Evolutionary conservation across 176 grass and related monocot species (phyloP).

Genomic region (Stipa capillata): DNA sequence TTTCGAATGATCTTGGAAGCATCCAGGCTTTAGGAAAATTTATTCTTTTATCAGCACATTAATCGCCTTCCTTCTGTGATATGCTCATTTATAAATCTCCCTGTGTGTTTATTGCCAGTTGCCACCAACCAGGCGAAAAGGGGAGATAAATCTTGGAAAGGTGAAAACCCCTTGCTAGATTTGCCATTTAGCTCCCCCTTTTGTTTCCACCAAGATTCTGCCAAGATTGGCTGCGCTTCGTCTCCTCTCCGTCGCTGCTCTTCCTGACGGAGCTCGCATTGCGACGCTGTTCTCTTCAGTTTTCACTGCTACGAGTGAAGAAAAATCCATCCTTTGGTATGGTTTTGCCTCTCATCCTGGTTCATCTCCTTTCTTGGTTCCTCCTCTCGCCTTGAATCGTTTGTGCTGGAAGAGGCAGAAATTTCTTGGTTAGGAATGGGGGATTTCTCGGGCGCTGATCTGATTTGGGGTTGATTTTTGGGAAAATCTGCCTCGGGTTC

Average conservation of each 20-base stretch:
- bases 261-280: not conserved
- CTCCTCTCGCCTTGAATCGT: too few species aligned
- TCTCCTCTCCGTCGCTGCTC: not conserved
- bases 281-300: not conserved
- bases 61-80: not conserved
- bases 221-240: not conserved
- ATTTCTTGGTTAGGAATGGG: not conserved
- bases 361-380: not conserved
- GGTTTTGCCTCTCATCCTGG: not conserved
- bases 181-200: not conserved
- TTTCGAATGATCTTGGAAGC: conserved; percentile 6
- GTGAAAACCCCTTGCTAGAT: not conserved
- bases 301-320: not conserved
- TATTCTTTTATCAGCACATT: not conserved
- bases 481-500: not conserved
- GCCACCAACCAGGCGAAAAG: not conserved
- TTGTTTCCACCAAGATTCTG: not conserved
- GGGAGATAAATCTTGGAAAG: not conserved
- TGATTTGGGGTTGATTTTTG: not conserved
- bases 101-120: not conserved
- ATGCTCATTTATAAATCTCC: not conserved
- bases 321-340: not conserved
- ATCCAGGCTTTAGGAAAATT: not conserved
- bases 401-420: not conserved
- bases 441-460: conserved; percentile 4